phyloP scores from a whole-genome alignment of 176 grass and related monocot species.

The Musa beccarii region DNA sequence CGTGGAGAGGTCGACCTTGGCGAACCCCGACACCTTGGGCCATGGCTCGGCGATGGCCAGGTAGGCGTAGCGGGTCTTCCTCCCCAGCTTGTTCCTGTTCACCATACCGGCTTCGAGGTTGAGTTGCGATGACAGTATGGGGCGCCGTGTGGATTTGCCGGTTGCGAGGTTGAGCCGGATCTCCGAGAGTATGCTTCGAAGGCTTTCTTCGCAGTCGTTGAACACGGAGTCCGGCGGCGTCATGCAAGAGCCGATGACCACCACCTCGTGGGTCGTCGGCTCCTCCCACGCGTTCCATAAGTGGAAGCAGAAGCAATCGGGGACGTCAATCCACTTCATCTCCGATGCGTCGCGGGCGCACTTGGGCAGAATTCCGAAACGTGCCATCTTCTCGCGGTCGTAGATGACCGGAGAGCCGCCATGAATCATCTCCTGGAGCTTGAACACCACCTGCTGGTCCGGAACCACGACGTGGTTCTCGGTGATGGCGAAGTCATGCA shows the following conservation, averaged over 20 bases:
- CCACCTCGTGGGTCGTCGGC: slow-evolving; percentile 44
- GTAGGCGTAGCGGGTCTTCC: slow-evolving; percentile 59
- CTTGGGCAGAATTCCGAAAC: slow-evolving; percentile 58
- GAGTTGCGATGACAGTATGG: slow-evolving; percentile 34
- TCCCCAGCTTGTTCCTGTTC: slow-evolving; percentile 48
- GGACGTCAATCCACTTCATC: slow-evolving; percentile 57
- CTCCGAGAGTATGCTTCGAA: slow-evolving; percentile 61
- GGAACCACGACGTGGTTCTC: slow-evolving; percentile 47
- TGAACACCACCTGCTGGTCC: slow-evolving; percentile 81
- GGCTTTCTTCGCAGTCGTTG: slow-evolving; percentile 52
- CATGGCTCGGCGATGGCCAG: slow-evolving; percentile 88
- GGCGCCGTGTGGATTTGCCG: slow-evolving; percentile 30
- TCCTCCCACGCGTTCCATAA: slow-evolving; percentile 94
- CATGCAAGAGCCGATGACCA: slow-evolving; percentile 82
- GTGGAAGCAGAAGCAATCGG: slow-evolving; percentile 83
- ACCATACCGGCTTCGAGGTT: slow-evolving; percentile 98
- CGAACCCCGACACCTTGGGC: slow-evolving; percentile 82
- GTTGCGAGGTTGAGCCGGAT: slow-evolving; percentile 50
- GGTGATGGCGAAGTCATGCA: slow-evolving; percentile 34
- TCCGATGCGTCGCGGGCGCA: slow-evolving; percentile 26
- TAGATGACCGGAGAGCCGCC: slow-evolving; percentile 76
- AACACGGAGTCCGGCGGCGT: slow-evolving; percentile 69
- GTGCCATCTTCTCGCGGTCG: slow-evolving; percentile 39
- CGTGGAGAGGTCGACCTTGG: slow-evolving; percentile 64
- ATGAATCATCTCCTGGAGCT: slow-evolving; percentile 56